Percentiles rank a stretch among this genome's conserved stretches.
phyloP scores from a whole-genome alignment of 1,139 yeast species.

The Geotrichum restrictum region DNA sequence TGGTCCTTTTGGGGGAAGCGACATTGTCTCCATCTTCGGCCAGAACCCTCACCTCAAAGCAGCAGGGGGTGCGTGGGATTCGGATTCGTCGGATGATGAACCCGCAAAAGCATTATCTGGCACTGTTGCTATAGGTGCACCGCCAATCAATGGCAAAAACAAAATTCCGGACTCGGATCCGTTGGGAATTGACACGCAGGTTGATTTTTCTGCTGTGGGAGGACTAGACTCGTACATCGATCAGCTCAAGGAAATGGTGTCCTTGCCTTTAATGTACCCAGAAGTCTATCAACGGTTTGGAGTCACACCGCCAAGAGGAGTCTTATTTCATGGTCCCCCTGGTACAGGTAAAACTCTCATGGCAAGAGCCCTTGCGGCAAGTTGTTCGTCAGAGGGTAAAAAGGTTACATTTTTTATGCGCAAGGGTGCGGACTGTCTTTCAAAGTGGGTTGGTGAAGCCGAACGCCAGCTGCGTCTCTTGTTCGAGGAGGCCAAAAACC shows the following conservation, averaged over 20 bases:
- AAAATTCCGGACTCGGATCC: conserved; percentile 91
- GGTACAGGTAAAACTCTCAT: conserved; percentile 98
- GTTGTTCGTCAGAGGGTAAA: conserved; percentile 74
- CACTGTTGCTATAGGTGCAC: conserved; percentile 37
- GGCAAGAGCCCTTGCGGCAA: conserved; percentile 97
- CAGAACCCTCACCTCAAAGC: conserved; percentile 48
- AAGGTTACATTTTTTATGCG: conserved; percentile 97
- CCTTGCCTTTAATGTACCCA: conserved; percentile 86
- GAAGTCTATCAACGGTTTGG: conserved; percentile 86
- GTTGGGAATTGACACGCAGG: conserved; percentile 85
- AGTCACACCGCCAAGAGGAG: conserved; percentile 98
- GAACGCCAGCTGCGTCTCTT: conserved; percentile 85
- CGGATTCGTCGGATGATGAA: conserved; percentile 68
- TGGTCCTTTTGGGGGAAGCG: conserved; percentile 45
- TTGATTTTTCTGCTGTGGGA: conserved; percentile 86
- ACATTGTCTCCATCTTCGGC: conserved; percentile 96
- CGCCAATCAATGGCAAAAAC: conserved; percentile 47
- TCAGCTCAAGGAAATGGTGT: conserved; percentile 95
- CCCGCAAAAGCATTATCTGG: conserved; percentile 26
- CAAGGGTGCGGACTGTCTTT: conserved; percentile 94
- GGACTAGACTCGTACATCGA: conserved; percentile 87
- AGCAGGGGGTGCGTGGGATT: conserved; percentile 52
- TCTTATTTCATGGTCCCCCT: conserved; percentile 97
- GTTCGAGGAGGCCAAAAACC: conserved; percentile 93
- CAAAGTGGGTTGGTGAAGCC: conserved; percentile 99